These are phyloP conservation scores for Mallotus japonicus DNA, from an alignment of 441 rosid genomes.

Conservation along the genomic window DNA sequence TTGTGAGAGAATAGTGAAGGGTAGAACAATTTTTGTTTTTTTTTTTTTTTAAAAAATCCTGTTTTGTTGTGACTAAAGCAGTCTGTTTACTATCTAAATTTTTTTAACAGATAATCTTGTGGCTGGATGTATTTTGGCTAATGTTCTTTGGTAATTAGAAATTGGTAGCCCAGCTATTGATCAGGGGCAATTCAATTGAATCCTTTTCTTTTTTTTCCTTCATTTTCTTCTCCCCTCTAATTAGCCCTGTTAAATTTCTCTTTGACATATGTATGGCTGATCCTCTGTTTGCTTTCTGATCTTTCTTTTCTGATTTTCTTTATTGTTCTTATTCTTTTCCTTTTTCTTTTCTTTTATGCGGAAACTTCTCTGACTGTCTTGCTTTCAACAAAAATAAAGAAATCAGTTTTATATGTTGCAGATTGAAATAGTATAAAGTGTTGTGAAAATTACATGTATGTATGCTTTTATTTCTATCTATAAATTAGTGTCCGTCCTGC, in stretches of 20 bases:
- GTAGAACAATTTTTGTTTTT: neutral
- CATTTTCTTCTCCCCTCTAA: no score
- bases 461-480: neutral
- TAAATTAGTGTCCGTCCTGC: neutral
- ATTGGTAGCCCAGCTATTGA: neutral
- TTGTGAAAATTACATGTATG: no score
- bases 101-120: neutral
- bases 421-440: no score
- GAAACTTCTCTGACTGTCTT: no score
- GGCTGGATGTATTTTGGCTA: neutral
- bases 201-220: neutral
- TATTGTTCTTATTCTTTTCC: neutral
- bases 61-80: neutral
- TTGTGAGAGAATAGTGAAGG: neutral
- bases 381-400: neutral
- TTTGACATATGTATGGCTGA: neutral
- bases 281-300: neutral
- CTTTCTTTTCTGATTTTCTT: neutral
- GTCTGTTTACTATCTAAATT: neutral
- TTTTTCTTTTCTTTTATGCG: neutral
- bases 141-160: neutral
- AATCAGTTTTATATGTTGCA: no score
- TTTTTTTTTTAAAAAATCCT: neutral
- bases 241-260: no score
- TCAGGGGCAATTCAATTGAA: neutral